Evolutionary conservation across 2,329 filamentous ascomycete genomes (phyloP).

Genomic region (Fusarium lyarnte): DNA sequence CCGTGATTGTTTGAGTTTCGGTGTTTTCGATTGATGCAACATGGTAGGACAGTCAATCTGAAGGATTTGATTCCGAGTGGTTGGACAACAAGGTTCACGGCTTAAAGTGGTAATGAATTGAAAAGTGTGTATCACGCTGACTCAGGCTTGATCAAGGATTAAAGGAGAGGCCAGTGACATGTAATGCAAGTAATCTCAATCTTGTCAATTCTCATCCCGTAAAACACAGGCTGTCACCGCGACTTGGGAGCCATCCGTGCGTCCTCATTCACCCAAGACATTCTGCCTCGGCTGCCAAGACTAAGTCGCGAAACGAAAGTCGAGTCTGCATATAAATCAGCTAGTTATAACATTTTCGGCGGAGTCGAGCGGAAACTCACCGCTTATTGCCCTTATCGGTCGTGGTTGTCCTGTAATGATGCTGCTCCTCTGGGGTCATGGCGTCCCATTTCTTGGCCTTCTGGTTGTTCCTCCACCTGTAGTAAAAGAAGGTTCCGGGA

Average conservation of each 20-base stretch:
- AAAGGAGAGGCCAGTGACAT: neutral
- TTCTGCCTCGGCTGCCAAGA: neutral
- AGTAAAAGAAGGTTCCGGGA: constrained; percentile 51
- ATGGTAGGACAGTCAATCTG: neutral
- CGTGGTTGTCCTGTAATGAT: constrained; percentile 55
- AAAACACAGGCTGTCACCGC: too few species aligned
- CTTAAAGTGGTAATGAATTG: neutral
- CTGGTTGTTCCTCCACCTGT: constrained; percentile 50
- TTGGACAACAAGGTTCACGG: neutral
- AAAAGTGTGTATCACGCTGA: neutral
- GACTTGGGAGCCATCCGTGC: neutral
- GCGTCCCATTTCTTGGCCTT: constrained; percentile 52
- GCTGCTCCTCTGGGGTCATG: constrained; percentile 53
- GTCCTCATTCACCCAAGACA: neutral
- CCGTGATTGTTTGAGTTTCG: neutral
- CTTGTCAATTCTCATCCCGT: too few species aligned
- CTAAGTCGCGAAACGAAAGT: constrained; percentile 25
- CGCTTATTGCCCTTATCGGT: constrained; percentile 44
- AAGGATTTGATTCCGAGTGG: neutral
- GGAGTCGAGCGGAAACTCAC: neutral
- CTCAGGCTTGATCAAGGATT: neutral
- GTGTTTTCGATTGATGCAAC: neutral
- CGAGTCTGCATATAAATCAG: neutral
- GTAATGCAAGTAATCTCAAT: neutral
- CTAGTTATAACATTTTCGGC: accelerated